Evolutionary conservation across 805 yeast species (phyloP), one percentile per base, ranked within the genome.

Genomic region (Nakazawaea populi): DNA sequence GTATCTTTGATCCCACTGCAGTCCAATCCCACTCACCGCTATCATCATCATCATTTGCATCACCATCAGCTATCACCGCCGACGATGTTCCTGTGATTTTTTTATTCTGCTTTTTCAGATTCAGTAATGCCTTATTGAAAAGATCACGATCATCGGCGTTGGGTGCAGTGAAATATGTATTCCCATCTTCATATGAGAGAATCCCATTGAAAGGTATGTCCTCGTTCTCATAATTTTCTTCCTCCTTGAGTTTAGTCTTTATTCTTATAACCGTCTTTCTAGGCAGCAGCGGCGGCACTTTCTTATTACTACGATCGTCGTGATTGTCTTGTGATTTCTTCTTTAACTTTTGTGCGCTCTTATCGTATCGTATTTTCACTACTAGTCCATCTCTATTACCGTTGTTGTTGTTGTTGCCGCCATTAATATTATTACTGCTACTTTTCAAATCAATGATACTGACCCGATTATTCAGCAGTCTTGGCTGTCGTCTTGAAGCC

Each of bases 191-290:
- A 56, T 77, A 78, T 18, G 74, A 65, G 18, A 87, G 66, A 0
- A 86, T 75, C 0, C 94, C 94, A 46, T 85, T 69, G 56, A 77
- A 87, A 0, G 95, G 94, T 31, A 82, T 59, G 49, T 83, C 85
- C 44, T 70, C 64, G n/a, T 72, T 70, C n/a, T 69, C 68, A 52
- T 69, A 66, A 46, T 18, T 10, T 30, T 46, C 38, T 7, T 27
- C 30, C 29, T 34, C 24, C 28, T 36, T 30, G 9, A 30, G n/a
- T 42, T 39, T 34, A 27, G 43, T 32, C 11, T 46, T 39, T 4
- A 42, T 42, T 9, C 44, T 28, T 30, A 42, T 42, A n/a, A 42
- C 24, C 4, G 27, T 42, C 29, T 30, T 67, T 58, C 11, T 12
- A 32, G 5, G 18, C 27, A 27, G 58, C 62, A n/a, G 18, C 31